A percentile compares a stretch with the other conserved stretches of the same genome.
Evolutionary conservation across 2,329 filamentous ascomycete genomes (phyloP).

Genomic region (Botrytis sinoallii): DNA sequence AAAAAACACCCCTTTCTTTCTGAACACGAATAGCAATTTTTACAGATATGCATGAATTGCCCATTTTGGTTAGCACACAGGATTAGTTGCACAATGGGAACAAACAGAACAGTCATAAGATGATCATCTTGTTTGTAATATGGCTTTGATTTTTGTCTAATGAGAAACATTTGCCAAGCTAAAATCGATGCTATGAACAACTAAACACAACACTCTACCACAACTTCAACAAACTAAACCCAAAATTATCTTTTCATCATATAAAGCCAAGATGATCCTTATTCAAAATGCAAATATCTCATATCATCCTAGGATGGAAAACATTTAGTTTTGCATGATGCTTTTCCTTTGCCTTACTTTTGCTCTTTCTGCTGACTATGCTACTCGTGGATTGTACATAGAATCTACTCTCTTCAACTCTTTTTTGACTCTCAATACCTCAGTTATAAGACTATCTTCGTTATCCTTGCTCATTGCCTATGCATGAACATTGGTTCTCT

Average conservation of each 20-base stretch:
- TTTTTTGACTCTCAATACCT: not conserved
- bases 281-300: not conserved
- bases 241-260: too few relatives aligned
- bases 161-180: not conserved
- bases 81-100: not conserved
- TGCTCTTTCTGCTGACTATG: not conserved
- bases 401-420: not conserved
- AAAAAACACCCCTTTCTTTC: not conserved
- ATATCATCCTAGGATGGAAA: not conserved
- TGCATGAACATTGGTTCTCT: not conserved
- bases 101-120: not conserved
- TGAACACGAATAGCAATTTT: not conserved
- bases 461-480: not conserved
- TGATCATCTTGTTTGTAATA: not conserved
- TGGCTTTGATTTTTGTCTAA: not conserved
- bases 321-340: not conserved
- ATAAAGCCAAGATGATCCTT: not conserved
- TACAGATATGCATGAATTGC: not conserved
- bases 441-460: not conserved
- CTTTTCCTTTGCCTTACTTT: not conserved
- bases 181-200: not conserved
- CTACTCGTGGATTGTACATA: not conserved
- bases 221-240: too few relatives aligned
- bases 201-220: not conserved
- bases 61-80: fast-evolving